Conservation (phyloP, 192 early-diverging fungal species). For the Entomortierella chlamydospora region DNA sequence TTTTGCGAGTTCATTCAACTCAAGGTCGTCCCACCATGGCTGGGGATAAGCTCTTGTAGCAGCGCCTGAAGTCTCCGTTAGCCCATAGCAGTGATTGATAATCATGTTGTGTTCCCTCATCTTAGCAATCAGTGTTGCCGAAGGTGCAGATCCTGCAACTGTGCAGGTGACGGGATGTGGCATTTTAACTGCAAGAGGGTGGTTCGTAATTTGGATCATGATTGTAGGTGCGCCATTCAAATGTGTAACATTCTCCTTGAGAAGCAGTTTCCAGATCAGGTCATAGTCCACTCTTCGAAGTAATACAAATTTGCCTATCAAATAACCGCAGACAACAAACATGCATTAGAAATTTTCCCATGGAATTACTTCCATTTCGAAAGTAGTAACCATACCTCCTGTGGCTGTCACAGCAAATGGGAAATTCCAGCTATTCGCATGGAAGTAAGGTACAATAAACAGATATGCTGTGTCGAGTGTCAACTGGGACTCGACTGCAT, state of each 20-base stretch:
- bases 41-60: slow-evolving; percentile 55
- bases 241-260: slow-evolving; percentile 63
- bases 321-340: too few relatives aligned
- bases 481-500: slow-evolving; percentile 57
- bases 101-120: slow-evolving; percentile 62
- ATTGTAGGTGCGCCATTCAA: slow-evolving; percentile 71
- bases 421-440: slow-evolving; percentile 59
- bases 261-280: slow-evolving; percentile 64
- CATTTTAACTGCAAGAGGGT: slow-evolving; percentile 54
- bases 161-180: slow-evolving; percentile 45
- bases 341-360: too few relatives aligned
- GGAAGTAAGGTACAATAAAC: slow-evolving; percentile 69
- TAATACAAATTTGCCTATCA: slow-evolving; percentile 57
- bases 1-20: slow-evolving; percentile 37
- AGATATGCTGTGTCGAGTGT: slow-evolving; percentile 60
- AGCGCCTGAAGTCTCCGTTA: slow-evolving; percentile 71
- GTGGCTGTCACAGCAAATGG: slow-evolving; percentile 46
- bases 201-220: slow-evolving; percentile 63
- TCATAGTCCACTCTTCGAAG: slow-evolving; percentile 67
- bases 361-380: too few relatives aligned
- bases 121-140: slow-evolving; percentile 58
- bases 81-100: slow-evolving; percentile 70
- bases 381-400: slow-evolving; percentile 17
- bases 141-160: slow-evolving; percentile 63
- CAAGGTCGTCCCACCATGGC: slow-evolving; percentile 36